Conservation (phyloP, 352 stramenopile species). For the Pythium biforme region DNA sequence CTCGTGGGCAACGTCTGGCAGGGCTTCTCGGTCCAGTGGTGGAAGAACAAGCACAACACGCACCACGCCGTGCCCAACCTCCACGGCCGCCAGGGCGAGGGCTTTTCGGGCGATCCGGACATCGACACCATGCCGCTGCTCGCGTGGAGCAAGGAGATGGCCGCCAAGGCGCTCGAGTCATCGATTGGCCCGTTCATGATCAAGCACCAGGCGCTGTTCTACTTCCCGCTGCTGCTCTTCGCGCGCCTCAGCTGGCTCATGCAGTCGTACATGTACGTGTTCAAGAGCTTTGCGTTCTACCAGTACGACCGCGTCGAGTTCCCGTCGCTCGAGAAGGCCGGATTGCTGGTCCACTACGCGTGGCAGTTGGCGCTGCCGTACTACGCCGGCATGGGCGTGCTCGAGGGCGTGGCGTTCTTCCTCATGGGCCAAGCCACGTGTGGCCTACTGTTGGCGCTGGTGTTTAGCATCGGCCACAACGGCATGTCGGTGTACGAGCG, state of each 20-base stretch:
- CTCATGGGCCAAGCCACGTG: slow-evolving; percentile 87
- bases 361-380: slow-evolving; percentile 90
- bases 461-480: slow-evolving; percentile 98
- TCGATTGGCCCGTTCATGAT: slow-evolving; percentile 90
- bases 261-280: slow-evolving; percentile 96
- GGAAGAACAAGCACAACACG: slow-evolving; percentile 99
- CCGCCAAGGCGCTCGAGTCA: slow-evolving; percentile 80
- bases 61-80: slow-evolving; percentile 98
- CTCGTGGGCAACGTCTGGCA: slow-evolving; percentile 97
- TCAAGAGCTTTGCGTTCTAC: slow-evolving; percentile 83
- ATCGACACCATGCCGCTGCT: slow-evolving; percentile 99
- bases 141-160: slow-evolving; percentile 97
- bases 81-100: slow-evolving; percentile 85
- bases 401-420: slow-evolving; percentile 79
- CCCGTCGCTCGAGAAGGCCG: slow-evolving; percentile 71
- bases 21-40: slow-evolving; percentile 96
- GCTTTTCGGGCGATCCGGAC: slow-evolving; percentile 93
- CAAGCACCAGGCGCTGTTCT: slow-evolving; percentile 92
- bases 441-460: slow-evolving; percentile 93
- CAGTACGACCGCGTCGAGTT: slow-evolving; percentile 88
- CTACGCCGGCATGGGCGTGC: slow-evolving; percentile 58
- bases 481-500: slow-evolving; percentile 98
- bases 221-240: slow-evolving; percentile 97
- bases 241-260: slow-evolving; percentile 96
- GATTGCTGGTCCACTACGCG: slow-evolving; percentile 86